Evolutionary conservation across 2,329 filamentous ascomycete species (phyloP).

Genomic region (Coniochaeta sp.): DNA sequence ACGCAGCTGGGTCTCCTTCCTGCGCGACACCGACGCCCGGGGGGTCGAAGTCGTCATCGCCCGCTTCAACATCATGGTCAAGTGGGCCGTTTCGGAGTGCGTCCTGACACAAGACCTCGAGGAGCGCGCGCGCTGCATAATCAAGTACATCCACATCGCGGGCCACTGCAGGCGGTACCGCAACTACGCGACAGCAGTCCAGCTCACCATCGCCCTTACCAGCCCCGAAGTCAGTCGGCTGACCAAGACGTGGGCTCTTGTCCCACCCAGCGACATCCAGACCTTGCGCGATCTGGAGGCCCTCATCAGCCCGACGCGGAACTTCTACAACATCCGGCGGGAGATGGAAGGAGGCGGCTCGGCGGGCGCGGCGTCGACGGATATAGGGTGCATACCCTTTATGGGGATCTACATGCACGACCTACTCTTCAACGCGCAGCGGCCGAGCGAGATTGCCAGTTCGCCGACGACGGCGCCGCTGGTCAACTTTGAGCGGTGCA

Average conservation of each 20-base stretch:
- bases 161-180: constrained; percentile 66
- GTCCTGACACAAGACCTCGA: constrained; percentile 65
- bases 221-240: constrained; percentile 66
- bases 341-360: constrained; percentile 68
- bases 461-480: constrained; percentile 60
- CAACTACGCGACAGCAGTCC: constrained; percentile 79
- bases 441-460: constrained; percentile 66
- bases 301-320: constrained; percentile 69
- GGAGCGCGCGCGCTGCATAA: constrained; percentile 68
- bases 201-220: constrained; percentile 70
- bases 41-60: constrained; percentile 81
- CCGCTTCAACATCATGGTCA: constrained; percentile 82
- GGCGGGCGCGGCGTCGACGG: constrained; percentile 34
- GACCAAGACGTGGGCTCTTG: constrained; percentile 62
- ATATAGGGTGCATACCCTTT: constrained; percentile 74
- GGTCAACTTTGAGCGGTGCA: constrained; percentile 78
- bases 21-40: constrained; percentile 62
- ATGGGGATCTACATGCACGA: constrained; percentile 81
- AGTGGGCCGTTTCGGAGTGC: constrained; percentile 77
- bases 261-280: constrained; percentile 57
- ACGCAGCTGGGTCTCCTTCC: constrained; percentile 75
- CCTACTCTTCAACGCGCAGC: constrained; percentile 72
- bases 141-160: constrained; percentile 78
- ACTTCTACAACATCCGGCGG: constrained; percentile 68
- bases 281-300: constrained; percentile 63